Base-by-base conservation (phyloP, 345 rosid species). In the Camelina sativa region DNA sequence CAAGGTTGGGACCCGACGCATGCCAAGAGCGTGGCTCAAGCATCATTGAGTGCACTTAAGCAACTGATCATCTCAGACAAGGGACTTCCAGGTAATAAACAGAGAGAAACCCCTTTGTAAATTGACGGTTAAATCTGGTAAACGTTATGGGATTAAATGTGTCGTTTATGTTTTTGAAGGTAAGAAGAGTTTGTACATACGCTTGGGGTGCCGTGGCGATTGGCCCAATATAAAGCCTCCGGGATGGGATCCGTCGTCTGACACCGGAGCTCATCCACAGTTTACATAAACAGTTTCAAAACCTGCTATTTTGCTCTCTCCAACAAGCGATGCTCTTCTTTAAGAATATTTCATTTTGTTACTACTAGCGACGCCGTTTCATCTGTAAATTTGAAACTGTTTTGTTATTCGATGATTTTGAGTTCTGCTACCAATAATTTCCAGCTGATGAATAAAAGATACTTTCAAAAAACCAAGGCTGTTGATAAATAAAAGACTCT, bases 141-240 rank as follows among this genome's bases (percentile, higher is more conserved):
- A 7, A 11, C 7, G 15, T 69, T 38, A 2, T 43, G 66, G 4
- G 38, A 13, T 28, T 13, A 15, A 75, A 59, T 19, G 52, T 8
- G 25, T 65, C 2, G 30, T 23, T 41, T 51, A 2, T 16, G 15
- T 4, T 56, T 58, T 32, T 71, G 70, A 71, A 93, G 98, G 85
- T 60, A 89, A 89, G 87, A 93, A 91, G 88, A 89, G 90, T 82
- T 84, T 93, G 19, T 88, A 91, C 81, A 84, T 88, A 83, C 85
- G 96, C 80, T 71, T 91, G 80, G 97, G 97, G 47, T 91, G 97
- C 50, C 88, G 90, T 4, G 91, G 94, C n/a, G 92, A 93, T 72
- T 87, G 89, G 96, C 91, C 97, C 4, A 85, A 89, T 82, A 89
- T 88, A 79, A 86, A 84, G 78, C 94, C 92, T 11, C 92, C 90